These are phyloP conservation scores for Heliamphora pulchella DNA, from an alignment of 179 eudicot genomes.

Conservation along the genomic window DNA sequence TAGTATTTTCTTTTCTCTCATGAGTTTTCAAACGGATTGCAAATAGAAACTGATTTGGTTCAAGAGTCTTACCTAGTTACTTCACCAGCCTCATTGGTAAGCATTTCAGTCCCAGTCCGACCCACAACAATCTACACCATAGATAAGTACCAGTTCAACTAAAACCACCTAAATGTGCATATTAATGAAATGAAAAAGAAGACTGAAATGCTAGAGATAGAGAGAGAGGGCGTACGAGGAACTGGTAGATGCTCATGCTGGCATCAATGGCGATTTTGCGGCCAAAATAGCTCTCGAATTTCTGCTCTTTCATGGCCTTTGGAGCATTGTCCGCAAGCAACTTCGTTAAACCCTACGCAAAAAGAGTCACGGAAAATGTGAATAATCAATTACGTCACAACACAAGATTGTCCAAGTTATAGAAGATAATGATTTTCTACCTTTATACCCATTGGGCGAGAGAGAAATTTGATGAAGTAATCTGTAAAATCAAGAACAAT, in stretches of 20 bases:
- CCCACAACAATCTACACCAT: constrained; percentile 82
- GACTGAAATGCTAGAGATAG: not conserved
- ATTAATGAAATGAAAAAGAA: too few relatives aligned
- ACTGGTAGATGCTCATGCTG: constrained; percentile 99
- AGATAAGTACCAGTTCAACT: not conserved
- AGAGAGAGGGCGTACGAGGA: constrained; percentile 46
- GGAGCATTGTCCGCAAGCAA: constrained; percentile 93
- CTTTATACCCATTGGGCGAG: constrained; percentile 20
- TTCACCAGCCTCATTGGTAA: constrained; percentile 97
- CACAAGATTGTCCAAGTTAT: not conserved
- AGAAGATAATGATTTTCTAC: not conserved
- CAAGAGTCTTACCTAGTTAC: constrained; percentile 65
- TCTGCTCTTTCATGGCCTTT: constrained; percentile 86
- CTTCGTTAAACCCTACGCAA: constrained; percentile 91
- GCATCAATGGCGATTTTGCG: constrained; percentile 92
- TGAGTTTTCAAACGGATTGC: not conserved
- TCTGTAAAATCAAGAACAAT: not conserved
- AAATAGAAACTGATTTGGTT: not conserved
- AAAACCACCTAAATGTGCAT: not conserved
- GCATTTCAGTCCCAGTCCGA: constrained; percentile 79
- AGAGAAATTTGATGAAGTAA: not conserved
- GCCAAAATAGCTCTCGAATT: constrained; percentile 91
- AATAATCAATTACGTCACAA: not conserved
- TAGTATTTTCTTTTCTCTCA: too few relatives aligned
- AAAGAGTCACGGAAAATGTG: not conserved